A percentile compares a stretch with the other conserved stretches of the same genome.
Evolutionary conservation across 371 early-diverging fungal genomes (phyloP).

Genomic region (Nematocida sp.): DNA sequence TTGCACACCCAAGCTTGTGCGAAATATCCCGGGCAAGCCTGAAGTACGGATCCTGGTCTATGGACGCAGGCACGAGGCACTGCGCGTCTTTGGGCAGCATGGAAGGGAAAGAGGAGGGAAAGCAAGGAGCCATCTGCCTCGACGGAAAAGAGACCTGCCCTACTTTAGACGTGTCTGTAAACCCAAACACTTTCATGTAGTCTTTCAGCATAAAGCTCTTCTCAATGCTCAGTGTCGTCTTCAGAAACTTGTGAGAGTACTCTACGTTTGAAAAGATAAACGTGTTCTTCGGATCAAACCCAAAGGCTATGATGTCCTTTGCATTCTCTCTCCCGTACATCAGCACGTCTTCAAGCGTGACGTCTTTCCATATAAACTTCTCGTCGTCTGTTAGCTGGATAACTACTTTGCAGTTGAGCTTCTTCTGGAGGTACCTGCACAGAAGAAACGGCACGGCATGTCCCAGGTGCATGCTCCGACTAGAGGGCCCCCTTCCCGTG

Average conservation of each 20-base stretch:
- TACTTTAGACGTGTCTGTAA: conserved; percentile 53
- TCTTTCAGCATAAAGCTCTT: conserved; percentile 62
- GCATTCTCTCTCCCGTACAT: conserved; percentile 77
- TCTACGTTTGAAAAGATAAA: conserved; percentile 92
- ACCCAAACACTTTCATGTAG: conserved; percentile 61
- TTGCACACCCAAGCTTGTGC: conserved; percentile 78
- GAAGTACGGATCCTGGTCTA: conserved; percentile 99
- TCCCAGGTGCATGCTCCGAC: conserved; percentile 90
- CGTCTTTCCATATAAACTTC: conserved; percentile 85
- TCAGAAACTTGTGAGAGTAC: conserved; percentile 71
- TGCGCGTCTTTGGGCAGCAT: conserved; percentile 70
- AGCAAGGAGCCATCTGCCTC: conserved; percentile 63
- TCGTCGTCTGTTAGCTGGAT: conserved; percentile 99
- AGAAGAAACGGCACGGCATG: conserved; percentile 95
- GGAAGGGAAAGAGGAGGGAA: conserved; percentile 55
- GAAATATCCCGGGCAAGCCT: conserved; percentile 94
- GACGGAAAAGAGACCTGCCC: conserved; percentile 62
- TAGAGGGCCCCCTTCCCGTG: conserved; percentile 97
- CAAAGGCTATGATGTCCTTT: conserved; percentile 90
- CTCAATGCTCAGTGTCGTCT: conserved; percentile 55
- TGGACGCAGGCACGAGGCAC: conserved; percentile 92
- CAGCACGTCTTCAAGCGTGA: conserved; percentile 76
- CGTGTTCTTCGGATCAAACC: conserved; percentile 92
- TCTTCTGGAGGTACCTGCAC: conserved; percentile 91
- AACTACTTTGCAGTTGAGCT: conserved; percentile 86